Base-by-base conservation (phyloP, 176 grass and related monocot species). In the Elaeis guineensis region DNA sequence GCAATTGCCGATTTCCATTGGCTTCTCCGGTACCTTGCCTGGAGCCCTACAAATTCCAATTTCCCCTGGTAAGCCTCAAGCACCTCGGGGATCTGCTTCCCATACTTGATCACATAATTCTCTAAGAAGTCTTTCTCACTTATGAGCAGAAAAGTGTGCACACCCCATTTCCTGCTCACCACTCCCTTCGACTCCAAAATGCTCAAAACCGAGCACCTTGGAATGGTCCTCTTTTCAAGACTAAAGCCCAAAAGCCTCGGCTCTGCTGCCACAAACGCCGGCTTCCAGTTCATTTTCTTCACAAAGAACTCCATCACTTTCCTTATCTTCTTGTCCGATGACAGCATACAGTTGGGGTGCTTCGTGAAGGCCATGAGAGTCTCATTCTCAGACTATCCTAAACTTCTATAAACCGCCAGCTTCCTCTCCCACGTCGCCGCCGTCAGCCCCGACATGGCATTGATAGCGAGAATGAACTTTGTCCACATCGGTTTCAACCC, bases 381-480 rank as follows among this genome's bases (percentile, higher is more conserved):
- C 18, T 78, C 66, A 17, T 64, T 39, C 51, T 78, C 75, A 1
- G 75, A 78, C 66, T 59, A 78, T 58, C 75, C 75, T 1, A 64
- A 71, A 22, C 59, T 78, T 35, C 52, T 61, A 57, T 55, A 78
- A 55, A 64, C 66, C 49, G 67, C 24, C 23, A 78, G 19, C 48
- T 78, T 78, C 49, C 50, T 63, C 58, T 70, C 58, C 66, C 66
- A 78, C 19, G 58, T 64, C 26, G 56, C 19, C 66, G 15, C 57
- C 59, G 61, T 58, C 59, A n/a, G 56, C 6, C 19, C 26, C 20
- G 66, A 23, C 50, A 78, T 51, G 5, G 21, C 58, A 3, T 20
- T n/a, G 35, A 78, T 4, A 5, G 66, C 66, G 11, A 1, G 48
- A 16, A 63, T 6, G 17, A 78, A 78, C 0, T 20, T 56, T 4